Percentiles rank a stretch among this genome's conserved stretches.
These are phyloP conservation scores for Cucurbita moschata DNA, from an alignment of 306 rosid species.

Conservation along the genomic window DNA sequence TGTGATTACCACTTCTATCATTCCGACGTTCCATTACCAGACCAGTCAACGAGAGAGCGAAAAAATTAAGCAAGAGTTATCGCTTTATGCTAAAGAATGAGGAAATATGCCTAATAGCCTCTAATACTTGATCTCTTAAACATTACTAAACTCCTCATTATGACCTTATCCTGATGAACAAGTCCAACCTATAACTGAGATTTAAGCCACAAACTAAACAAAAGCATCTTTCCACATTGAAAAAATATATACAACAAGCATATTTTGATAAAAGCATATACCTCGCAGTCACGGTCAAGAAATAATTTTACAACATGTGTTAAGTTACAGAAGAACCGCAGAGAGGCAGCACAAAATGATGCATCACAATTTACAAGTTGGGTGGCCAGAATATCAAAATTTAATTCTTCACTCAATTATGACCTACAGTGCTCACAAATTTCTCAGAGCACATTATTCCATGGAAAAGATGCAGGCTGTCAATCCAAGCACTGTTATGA, in stretches of 20 bases:
- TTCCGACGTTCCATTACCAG: not conserved
- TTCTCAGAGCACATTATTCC: not conserved
- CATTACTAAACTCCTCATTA: not conserved
- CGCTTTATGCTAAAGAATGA: not conserved
- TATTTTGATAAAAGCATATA: not conserved
- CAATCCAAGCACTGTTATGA: not conserved
- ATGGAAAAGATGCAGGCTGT: not conserved
- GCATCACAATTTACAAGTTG: not conserved
- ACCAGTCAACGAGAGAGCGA: not conserved
- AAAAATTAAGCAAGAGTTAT: not conserved
- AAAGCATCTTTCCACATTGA: not conserved
- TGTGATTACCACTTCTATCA: not conserved
- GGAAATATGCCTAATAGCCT: not conserved
- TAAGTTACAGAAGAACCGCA: not conserved
- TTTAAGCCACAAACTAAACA: not conserved
- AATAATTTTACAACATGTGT: not conserved
- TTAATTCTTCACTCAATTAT: not conserved
- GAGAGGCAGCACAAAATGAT: not conserved
- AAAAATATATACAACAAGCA: not conserved
- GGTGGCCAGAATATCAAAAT: not conserved
- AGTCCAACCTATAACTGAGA: not conserved
- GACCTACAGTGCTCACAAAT: not conserved
- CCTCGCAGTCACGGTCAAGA: not conserved
- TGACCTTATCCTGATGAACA: not conserved
- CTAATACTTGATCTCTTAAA: not conserved